Percentiles rank a stretch among this genome's conserved stretches.
These are phyloP conservation scores for Kingdonia uniflora DNA, from an alignment of 164 flowering plant genomes.

Conservation along the genomic window DNA sequence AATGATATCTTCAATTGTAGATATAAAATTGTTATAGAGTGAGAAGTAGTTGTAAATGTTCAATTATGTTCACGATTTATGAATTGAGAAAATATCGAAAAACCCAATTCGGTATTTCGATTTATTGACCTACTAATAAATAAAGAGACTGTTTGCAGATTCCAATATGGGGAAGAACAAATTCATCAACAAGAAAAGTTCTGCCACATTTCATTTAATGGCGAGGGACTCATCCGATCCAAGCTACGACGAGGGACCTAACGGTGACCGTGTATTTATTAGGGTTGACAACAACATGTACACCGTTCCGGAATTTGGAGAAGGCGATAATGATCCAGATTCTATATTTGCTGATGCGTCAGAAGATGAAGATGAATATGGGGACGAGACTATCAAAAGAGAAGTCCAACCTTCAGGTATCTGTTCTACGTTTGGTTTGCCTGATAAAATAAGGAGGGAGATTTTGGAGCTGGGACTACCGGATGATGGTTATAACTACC, in stretches of 20 bases:
- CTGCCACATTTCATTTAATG: constrained; percentile 74
- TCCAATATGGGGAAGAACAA: constrained; percentile 57
- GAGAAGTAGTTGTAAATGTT: too few species aligned
- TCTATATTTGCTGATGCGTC: constrained; percentile 63
- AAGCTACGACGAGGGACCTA: constrained; percentile 24
- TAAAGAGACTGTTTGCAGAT: too few species aligned
- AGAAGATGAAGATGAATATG: constrained; percentile 29
- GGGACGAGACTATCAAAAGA: too few species aligned
- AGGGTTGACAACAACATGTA: constrained; percentile 68
- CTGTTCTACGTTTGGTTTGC: constrained; percentile 13
- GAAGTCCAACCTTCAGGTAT: too few species aligned
- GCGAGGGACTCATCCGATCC: constrained; percentile 80
- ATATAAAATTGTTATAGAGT: too few species aligned
- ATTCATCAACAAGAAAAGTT: constrained; percentile 83
- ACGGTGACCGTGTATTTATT: constrained; percentile 62
- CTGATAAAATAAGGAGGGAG: constrained; percentile 60
- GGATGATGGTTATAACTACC: constrained; percentile 91
- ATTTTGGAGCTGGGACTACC: constrained; percentile 90
- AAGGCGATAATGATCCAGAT: constrained; percentile 24
- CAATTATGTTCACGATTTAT: too few species aligned
- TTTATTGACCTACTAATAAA: too few species aligned
- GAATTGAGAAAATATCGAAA: too few species aligned
- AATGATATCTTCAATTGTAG: too few species aligned
- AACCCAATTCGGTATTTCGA: too few species aligned
- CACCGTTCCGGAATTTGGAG: constrained; percentile 19